Percentiles rank a stretch among this genome's conserved stretches.
Evolutionary conservation across 352 stramenopile genomes (phyloP).

Genomic region (Pythium rhizo-oryzae): DNA sequence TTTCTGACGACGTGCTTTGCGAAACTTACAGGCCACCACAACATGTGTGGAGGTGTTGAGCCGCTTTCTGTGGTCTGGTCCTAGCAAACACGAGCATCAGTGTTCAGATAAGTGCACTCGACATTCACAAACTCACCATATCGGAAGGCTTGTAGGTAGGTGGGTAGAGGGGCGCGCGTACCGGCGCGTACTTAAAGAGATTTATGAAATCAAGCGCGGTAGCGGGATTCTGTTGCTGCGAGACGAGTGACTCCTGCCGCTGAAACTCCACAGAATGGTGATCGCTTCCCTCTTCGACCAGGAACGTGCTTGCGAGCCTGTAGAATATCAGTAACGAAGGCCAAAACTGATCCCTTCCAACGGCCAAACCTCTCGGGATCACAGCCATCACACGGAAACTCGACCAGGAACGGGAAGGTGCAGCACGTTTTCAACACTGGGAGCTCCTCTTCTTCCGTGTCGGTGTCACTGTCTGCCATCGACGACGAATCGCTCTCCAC

Average conservation of each 20-base stretch:
- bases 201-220: conserved; percentile 11
- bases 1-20: conserved; percentile 15
- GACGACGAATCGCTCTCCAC: conserved; percentile 3
- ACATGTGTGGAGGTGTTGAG: conserved; percentile 54
- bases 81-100: background rate
- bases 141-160: background rate
- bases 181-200: background rate
- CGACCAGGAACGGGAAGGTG: background rate
- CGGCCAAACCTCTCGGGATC: background rate
- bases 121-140: background rate
- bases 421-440: conserved; percentile 12
- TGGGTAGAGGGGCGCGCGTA: background rate
- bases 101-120: background rate
- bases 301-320: conserved; percentile 4
- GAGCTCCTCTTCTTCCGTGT: conserved; percentile 20
- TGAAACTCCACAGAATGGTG: background rate
- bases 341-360: background rate
- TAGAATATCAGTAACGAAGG: background rate
- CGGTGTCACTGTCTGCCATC: conserved; percentile 10
- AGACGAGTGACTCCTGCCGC: too few relatives aligned
- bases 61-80: background rate
- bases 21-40: conserved; percentile 70
- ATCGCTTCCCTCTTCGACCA: background rate
- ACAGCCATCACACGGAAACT: conserved; percentile 15
- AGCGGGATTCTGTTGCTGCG: background rate